Percentiles rank a stretch among this genome's conserved stretches.
These are phyloP conservation scores for Singerocomus inundabilis DNA, from an alignment of 1,284 basidiomycete species.

Conservation along the genomic window DNA sequence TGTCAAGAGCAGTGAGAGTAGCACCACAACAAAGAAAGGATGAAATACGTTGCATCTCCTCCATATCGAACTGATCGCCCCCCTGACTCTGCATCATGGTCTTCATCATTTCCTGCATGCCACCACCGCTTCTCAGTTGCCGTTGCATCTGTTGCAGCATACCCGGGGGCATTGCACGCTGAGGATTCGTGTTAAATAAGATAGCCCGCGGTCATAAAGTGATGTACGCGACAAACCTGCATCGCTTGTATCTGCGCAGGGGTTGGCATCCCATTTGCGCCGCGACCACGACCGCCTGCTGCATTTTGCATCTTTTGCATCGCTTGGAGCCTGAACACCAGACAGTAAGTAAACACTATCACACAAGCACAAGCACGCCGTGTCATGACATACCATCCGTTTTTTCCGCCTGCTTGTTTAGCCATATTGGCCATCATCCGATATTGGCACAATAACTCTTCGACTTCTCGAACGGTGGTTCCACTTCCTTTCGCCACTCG, in stretches of 20 bases:
- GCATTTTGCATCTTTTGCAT: conserved; percentile 90
- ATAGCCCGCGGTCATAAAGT: not conserved
- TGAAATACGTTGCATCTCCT: conserved; percentile 78
- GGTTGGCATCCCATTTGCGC: conserved; percentile 83
- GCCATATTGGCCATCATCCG: conserved; percentile 98
- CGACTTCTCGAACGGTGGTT: conserved; percentile 95
- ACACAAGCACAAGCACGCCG: conserved; percentile 4
- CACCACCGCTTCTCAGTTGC: conserved; percentile 78
- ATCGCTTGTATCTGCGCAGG: conserved; percentile 92
- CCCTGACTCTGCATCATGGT: conserved; percentile 92
- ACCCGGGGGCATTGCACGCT: conserved; percentile 87
- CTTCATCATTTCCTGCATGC: conserved; percentile 96
- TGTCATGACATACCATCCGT: conserved; percentile 66
- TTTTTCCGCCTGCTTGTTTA: conserved; percentile 95
- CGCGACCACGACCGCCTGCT: conserved; percentile 81
- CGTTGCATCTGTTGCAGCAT: conserved; percentile 84
- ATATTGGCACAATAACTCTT: conserved; percentile 93
- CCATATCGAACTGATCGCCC: conserved; percentile 79
- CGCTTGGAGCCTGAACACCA: conserved; percentile 62
- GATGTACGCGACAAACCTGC: conserved; percentile 54
- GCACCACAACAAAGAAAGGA: conserved; percentile 4
- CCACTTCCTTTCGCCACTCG: conserved; percentile 93
- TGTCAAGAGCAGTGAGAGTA: conserved; percentile 29
- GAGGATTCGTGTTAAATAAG: conserved; percentile 15
- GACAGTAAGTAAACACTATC: not conserved